Conservation (phyloP, 2,329 filamentous ascomycete species). For the Ciborinia camelliae region DNA sequence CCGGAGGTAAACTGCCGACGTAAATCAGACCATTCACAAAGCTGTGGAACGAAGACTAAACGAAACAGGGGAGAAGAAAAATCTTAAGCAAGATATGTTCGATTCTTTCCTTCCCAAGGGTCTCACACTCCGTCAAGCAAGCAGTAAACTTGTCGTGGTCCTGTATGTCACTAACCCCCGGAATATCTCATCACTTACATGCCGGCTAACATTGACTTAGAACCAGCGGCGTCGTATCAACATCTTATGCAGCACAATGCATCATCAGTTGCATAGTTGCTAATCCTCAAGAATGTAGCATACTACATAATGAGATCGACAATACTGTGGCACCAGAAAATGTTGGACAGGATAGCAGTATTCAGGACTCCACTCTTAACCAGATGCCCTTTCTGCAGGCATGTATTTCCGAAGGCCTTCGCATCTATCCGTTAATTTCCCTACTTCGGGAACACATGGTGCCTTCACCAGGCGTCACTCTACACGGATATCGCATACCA, state of each 20-base stretch:
- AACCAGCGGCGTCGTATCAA: slow-evolving; percentile 3
- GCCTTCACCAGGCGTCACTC: slow-evolving; percentile 25
- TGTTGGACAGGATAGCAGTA: not conserved
- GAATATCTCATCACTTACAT: not conserved
- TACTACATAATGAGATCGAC: not conserved
- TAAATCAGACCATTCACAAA: not conserved
- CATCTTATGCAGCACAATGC: slow-evolving; percentile 5
- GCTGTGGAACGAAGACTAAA: not conserved
- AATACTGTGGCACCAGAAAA: not conserved
- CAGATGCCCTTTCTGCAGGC: slow-evolving; percentile 46
- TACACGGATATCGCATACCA: slow-evolving; percentile 24
- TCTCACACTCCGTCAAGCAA: not conserved
- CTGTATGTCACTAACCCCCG: not conserved
- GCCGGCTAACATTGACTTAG: not conserved
- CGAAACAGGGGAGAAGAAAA: not conserved
- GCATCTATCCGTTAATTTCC: slow-evolving; percentile 45
- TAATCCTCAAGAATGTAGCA: not conserved
- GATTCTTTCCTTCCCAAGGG: slow-evolving; percentile 1
- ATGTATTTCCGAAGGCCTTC: slow-evolving; percentile 48
- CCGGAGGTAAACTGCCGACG: not conserved
- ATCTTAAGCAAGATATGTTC: not conserved
- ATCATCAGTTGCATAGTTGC: slow-evolving; percentile 1
- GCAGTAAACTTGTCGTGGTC: not conserved
- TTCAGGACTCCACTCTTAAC: not conserved
- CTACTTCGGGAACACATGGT: slow-evolving; percentile 27